Evolutionary conservation across 768 basidiomycete genomes (phyloP).

Genomic region (Rhizopogon rudus): DNA sequence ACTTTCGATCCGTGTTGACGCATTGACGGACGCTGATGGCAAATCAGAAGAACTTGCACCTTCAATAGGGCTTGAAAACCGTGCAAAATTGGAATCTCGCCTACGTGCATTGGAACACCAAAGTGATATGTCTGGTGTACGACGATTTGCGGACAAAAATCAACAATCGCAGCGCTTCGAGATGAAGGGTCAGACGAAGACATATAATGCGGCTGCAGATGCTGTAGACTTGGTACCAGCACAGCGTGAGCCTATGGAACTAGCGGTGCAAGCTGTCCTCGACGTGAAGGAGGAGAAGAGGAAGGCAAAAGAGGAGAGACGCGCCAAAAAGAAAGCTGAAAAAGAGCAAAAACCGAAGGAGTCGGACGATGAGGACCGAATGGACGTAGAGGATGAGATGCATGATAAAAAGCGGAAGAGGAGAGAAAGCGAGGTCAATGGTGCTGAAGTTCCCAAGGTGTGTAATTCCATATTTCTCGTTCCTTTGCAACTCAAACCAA

Average conservation of each 20-base stretch:
- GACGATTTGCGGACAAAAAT: slow-evolving; percentile 55
- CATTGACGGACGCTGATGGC: slow-evolving; percentile 86
- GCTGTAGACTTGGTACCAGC: slow-evolving; percentile 79
- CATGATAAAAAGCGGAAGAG: slow-evolving; percentile 41
- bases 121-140: slow-evolving; percentile 65
- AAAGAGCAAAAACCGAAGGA: slow-evolving; percentile 45
- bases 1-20: slow-evolving; percentile 95
- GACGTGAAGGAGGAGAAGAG: slow-evolving; percentile 89
- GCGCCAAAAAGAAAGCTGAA: slow-evolving; percentile 56
- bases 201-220: slow-evolving; percentile 87
- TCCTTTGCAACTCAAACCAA: slow-evolving; percentile 3
- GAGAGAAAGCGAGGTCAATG: slow-evolving; percentile 53
- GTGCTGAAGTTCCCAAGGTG: slow-evolving; percentile 37
- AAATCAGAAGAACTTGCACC: slow-evolving; percentile 82
- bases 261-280: slow-evolving; percentile 66
- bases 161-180: slow-evolving; percentile 79
- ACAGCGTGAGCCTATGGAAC: slow-evolving; percentile 75
- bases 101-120: slow-evolving; percentile 85
- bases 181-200: slow-evolving; percentile 71
- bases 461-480: slow-evolving; percentile 14
- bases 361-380: slow-evolving; percentile 29
- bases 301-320: slow-evolving; percentile 73
- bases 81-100: slow-evolving; percentile 92
- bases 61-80: slow-evolving; percentile 88
- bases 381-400: slow-evolving; percentile 42